Evolutionary conservation across 306 rosid genomes (phyloP).

Genomic region (Corylus americana): DNA sequence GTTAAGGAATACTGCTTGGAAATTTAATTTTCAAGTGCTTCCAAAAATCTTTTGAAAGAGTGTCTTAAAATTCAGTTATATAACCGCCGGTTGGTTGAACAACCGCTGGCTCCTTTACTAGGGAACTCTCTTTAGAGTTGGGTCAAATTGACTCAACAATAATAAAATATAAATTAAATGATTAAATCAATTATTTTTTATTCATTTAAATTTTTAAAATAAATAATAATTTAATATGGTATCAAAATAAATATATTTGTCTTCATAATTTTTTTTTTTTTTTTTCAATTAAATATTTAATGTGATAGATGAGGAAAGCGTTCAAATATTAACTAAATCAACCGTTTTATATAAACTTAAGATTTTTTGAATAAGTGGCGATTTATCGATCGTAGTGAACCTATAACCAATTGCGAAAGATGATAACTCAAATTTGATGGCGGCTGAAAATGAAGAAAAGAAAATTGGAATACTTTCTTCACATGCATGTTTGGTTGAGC

Average conservation of each 20-base stretch:
- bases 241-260: too few species aligned
- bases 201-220: too few species aligned
- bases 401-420: conserved; percentile 13
- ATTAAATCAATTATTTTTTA: too few species aligned
- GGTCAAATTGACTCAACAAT: neutral
- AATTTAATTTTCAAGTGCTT: neutral
- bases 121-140: neutral
- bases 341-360: too few species aligned
- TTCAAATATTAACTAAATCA: too few species aligned
- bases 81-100: neutral
- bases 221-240: too few species aligned
- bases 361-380: neutral
- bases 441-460: neutral
- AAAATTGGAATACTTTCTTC: neutral
- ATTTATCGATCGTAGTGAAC: neutral
- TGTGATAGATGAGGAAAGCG: too few species aligned
- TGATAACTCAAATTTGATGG: neutral
- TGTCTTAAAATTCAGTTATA: neutral
- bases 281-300: too few species aligned
- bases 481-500: too few species aligned
- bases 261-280: too few species aligned
- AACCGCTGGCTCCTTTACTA: conserved; percentile 7
- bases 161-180: too few species aligned
- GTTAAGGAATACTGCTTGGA: neutral
- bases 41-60: neutral